Evolutionary conservation across 208 protist species (phyloP).

Genomic region (Perkinsela sp.): DNA sequence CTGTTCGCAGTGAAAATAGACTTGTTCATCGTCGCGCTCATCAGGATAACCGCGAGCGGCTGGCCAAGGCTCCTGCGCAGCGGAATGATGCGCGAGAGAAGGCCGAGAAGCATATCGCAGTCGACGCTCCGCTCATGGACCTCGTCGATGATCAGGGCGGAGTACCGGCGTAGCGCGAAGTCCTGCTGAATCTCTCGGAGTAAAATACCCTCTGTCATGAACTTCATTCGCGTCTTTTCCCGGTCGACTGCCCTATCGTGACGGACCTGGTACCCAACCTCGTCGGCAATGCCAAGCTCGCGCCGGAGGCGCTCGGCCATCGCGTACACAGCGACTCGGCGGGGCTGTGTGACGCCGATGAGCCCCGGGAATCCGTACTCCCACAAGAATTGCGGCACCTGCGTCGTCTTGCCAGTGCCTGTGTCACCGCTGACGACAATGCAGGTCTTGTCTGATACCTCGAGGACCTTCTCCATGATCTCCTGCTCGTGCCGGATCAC

Average conservation of each 20-base stretch:
- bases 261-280: constrained; percentile 67
- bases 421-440: constrained; percentile 56
- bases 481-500: constrained; percentile 6
- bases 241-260: constrained; percentile 49
- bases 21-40: constrained; percentile 70
- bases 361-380: constrained; percentile 12
- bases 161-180: constrained; percentile 55
- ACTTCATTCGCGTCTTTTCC: constrained; percentile 62
- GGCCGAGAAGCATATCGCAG: constrained; percentile 86
- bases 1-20: constrained; percentile 73
- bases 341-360: constrained; percentile 75
- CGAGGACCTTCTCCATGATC: constrained; percentile 12
- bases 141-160: constrained; percentile 96
- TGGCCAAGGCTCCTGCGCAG: constrained; percentile 46
- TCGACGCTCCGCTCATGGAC: constrained; percentile 80
- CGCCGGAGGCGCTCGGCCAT: constrained; percentile 69
- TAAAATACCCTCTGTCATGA: constrained; percentile 85
- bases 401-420: constrained; percentile 65
- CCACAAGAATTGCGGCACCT: constrained; percentile 59
- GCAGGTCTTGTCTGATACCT: constrained; percentile 37
- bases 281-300: constrained; percentile 59
- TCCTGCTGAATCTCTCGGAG: constrained; percentile 71
- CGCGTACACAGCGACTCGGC: constrained; percentile 73
- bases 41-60: constrained; percentile 61
- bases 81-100: constrained; percentile 87